These are phyloP conservation scores for Crucibulum parvulum DNA, from an alignment of 1,284 basidiomycete genomes.

Conservation along the genomic window DNA sequence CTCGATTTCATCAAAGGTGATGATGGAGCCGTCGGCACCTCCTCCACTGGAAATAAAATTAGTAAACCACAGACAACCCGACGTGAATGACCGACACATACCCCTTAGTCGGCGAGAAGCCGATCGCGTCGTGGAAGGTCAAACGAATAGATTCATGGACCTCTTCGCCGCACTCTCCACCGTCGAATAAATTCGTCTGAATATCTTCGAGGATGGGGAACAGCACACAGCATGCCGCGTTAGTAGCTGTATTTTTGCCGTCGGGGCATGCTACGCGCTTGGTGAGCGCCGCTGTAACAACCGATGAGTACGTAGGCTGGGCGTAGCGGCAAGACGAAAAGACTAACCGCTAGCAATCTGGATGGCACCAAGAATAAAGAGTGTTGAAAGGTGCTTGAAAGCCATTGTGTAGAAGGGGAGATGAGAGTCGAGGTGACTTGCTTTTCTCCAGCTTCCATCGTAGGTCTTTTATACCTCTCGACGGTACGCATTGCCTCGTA, in stretches of 20 bases:
- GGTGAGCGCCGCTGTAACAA: constrained; percentile 27
- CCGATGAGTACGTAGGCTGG: neutral
- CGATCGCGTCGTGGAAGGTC: constrained; percentile 54
- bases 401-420: too few relatives aligned
- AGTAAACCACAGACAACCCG: neutral
- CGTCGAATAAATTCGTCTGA: constrained; percentile 47
- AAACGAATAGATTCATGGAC: constrained; percentile 48
- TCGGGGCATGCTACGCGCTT: constrained; percentile 42
- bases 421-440: too few relatives aligned
- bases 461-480: too few relatives aligned
- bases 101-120: constrained; percentile 37
- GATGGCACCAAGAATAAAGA: too few relatives aligned
- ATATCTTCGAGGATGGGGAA: constrained; percentile 46
- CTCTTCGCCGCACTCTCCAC: constrained; percentile 48
- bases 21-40: constrained; percentile 48
- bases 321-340: too few relatives aligned
- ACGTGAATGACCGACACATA: constrained; percentile 6
- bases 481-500: too few relatives aligned
- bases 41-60: constrained; percentile 30
- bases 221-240: constrained; percentile 47
- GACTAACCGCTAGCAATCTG: too few relatives aligned
- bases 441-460: too few relatives aligned
- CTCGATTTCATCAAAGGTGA: constrained; percentile 41
- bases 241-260: constrained; percentile 37
- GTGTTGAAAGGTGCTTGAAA: too few relatives aligned